Conservation (phyloP, 2,329 filamentous ascomycete species). For the Microsporum ferrugineum region DNA sequence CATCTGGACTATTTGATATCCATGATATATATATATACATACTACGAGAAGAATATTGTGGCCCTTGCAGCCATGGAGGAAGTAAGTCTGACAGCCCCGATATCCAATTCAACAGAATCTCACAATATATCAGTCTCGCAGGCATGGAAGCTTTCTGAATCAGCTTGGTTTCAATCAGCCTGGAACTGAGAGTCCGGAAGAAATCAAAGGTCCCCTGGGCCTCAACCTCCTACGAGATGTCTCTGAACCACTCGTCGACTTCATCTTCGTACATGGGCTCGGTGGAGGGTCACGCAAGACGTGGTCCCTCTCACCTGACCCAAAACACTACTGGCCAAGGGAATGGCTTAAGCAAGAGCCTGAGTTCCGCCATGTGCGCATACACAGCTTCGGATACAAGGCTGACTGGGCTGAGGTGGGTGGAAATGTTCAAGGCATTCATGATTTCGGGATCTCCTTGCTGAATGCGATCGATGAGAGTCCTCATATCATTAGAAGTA, state of each 20-base stretch:
- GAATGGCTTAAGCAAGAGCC: neutral
- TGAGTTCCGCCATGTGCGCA: conserved; percentile 25
- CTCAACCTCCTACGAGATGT: conserved; percentile 13
- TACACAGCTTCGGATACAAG: conserved; percentile 31
- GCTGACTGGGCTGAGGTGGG: conserved; percentile 20
- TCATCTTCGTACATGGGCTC: conserved; percentile 35
- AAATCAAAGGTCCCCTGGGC: conserved; percentile 14
- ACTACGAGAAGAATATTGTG: neutral
- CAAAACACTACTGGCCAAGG: conserved; percentile 6
- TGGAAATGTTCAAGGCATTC: conserved; percentile 20
- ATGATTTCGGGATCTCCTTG: conserved; percentile 27
- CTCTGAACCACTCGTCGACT: conserved; percentile 16
- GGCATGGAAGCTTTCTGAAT: neutral
- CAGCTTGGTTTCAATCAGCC: neutral
- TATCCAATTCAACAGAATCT: neutral
- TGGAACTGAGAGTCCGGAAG: neutral
- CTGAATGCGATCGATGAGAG: conserved; percentile 16
- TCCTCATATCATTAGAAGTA: neutral
- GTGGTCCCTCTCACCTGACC: conserved; percentile 24
- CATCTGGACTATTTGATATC: neutral
- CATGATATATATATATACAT: neutral
- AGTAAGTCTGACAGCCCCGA: neutral
- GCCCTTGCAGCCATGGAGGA: neutral
- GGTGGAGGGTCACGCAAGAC: conserved; percentile 29
- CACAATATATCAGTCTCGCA: neutral